These are phyloP conservation scores for Teunomyces pallodes DNA, from an alignment of 805 yeast species.

Conservation along the genomic window DNA sequence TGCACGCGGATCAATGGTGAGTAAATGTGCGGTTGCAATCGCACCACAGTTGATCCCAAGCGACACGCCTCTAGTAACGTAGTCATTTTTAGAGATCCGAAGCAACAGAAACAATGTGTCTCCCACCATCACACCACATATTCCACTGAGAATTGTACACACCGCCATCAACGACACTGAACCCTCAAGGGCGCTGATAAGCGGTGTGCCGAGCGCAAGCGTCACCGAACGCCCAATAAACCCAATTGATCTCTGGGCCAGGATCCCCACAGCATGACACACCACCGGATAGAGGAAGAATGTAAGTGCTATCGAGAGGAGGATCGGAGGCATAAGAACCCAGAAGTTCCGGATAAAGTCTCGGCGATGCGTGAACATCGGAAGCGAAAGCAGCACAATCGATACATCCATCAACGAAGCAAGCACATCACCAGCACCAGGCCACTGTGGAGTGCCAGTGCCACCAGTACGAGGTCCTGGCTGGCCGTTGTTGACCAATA, in stretches of 20 bases:
- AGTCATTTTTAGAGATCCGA: constrained; percentile 59
- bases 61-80: constrained; percentile 72
- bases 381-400: constrained; percentile 70
- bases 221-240: constrained; percentile 80
- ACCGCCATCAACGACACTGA: constrained; percentile 73
- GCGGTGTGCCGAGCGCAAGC: constrained; percentile 74
- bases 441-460: constrained; percentile 47
- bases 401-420: constrained; percentile 71
- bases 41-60: constrained; percentile 81
- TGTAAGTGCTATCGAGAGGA: constrained; percentile 52
- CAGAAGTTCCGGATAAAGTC: constrained; percentile 61
- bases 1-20: constrained; percentile 71
- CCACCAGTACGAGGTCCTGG: constrained; percentile 12
- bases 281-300: constrained; percentile 71
- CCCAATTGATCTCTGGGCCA: constrained; percentile 60
- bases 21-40: constrained; percentile 73
- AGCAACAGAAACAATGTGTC: constrained; percentile 51
- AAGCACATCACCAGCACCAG: constrained; percentile 81
- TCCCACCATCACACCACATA: constrained; percentile 67
- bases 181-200: constrained; percentile 65
- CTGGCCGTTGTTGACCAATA: constrained; percentile 28
- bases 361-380: constrained; percentile 70
- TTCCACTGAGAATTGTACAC: constrained; percentile 74
- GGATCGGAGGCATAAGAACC: constrained; percentile 57
- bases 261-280: constrained; percentile 63